These are phyloP conservation scores for Cinchona pubescens DNA, from an alignment of 257 asterid species.

Conservation along the genomic window DNA sequence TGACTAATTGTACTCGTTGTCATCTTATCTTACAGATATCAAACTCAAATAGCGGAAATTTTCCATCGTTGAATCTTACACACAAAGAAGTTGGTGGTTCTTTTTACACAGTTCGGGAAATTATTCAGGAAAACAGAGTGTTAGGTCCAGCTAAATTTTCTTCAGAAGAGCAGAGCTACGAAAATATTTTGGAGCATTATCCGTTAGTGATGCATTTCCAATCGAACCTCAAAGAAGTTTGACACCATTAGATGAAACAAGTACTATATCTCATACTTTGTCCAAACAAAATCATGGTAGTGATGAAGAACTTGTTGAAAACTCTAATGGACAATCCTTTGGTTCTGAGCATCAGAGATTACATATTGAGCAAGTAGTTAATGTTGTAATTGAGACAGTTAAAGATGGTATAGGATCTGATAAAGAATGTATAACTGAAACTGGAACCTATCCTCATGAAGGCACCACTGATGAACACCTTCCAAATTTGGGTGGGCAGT, in stretches of 20 bases:
- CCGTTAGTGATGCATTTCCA: conserved; percentile 64
- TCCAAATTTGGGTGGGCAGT: conserved; percentile 4
- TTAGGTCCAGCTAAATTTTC: conserved; percentile 67
- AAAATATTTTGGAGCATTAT: conserved; percentile 44
- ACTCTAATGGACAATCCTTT: conserved; percentile 15
- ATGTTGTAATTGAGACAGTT: not conserved
- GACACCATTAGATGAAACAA: conserved; percentile 30
- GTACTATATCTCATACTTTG: conserved; percentile 16
- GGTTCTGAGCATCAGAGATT: conserved; percentile 26
- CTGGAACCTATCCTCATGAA: conserved; percentile 9
- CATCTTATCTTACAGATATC: conserved; percentile 52
- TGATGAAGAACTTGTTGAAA: conserved; percentile 31
- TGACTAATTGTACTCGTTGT: not conserved
- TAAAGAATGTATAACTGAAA: not conserved
- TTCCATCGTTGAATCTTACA: conserved; percentile 80
- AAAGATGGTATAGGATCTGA: conserved; percentile 11
- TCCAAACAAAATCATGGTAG: conserved; percentile 22
- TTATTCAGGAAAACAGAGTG: conserved; percentile 85
- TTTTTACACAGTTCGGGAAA: conserved; percentile 80
- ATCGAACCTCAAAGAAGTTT: conserved; percentile 47
- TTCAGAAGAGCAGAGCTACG: conserved; percentile 38
- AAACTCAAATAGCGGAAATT: conserved; percentile 58
- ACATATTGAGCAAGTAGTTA: conserved; percentile 23
- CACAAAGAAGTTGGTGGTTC: conserved; percentile 98
- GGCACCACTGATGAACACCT: conserved; percentile 4